Evolutionary conservation across 202 grass and related monocot genomes (phyloP).

Genomic region (Panicum virgatum): DNA sequence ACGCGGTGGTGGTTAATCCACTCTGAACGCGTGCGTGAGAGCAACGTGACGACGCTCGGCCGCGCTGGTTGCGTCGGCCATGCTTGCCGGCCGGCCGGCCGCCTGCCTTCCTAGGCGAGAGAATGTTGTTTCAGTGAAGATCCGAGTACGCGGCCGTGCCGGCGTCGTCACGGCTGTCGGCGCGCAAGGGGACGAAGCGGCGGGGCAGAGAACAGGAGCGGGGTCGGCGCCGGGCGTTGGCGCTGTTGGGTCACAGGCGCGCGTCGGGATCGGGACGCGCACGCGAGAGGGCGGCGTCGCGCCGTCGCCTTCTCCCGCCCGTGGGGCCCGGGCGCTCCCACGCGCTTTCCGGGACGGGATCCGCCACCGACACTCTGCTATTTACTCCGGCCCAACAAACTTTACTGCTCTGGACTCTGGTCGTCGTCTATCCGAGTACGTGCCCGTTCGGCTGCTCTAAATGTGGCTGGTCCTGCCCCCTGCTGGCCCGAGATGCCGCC

Average conservation of each 20-base stretch:
- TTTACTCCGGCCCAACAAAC: not conserved
- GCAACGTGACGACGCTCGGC: not conserved
- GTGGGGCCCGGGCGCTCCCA: not conserved
- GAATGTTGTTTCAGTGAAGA: not conserved
- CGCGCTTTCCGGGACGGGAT: not conserved
- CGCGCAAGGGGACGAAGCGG: not conserved
- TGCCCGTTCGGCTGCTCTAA: too few relatives aligned
- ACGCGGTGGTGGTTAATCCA: not conserved
- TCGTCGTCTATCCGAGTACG: too few relatives aligned
- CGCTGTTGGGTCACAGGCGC: not conserved
- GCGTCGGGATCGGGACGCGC: not conserved
- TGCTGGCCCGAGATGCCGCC: not conserved
- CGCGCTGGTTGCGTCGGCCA: too few relatives aligned
- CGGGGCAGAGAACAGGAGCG: too few relatives aligned
- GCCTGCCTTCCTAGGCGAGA: not conserved
- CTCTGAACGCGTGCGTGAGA: not conserved
- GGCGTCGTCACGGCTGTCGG: not conserved
- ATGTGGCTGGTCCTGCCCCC: too few relatives aligned
- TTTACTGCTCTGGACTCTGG: not conserved
- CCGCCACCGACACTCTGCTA: not conserved
- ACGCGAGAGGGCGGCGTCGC: not conserved
- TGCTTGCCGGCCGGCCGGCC: too few relatives aligned
- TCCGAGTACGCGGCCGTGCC: not conserved
- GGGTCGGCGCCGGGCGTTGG: too few relatives aligned
- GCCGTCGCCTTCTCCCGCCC: not conserved